Conservation (phyloP, 2,329 filamentous ascomycete genomes). For the Ophiocordyceps camponoti-saundersi region DNA sequence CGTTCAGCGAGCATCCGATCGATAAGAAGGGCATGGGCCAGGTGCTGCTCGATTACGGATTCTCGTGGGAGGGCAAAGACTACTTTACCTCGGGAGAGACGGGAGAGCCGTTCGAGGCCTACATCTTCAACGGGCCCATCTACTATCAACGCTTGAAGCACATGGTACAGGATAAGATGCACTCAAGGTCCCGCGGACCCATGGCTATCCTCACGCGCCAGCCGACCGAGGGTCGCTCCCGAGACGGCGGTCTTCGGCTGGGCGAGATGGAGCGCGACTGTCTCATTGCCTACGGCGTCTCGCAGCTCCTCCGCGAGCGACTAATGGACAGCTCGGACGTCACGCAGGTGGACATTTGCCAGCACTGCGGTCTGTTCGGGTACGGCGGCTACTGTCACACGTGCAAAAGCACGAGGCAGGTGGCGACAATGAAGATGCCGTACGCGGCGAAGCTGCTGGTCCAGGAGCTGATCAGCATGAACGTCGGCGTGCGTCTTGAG, state of each 20-base stretch:
- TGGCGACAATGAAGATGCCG: slow-evolving; percentile 89
- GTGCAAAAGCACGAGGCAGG: slow-evolving; percentile 68
- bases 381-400: slow-evolving; percentile 91
- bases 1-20: slow-evolving; percentile 69
- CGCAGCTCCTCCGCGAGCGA: slow-evolving; percentile 77
- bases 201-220: slow-evolving; percentile 85
- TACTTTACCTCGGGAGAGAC: slow-evolving; percentile 92
- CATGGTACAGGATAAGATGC: slow-evolving; percentile 99
- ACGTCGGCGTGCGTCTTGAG: slow-evolving; percentile 83
- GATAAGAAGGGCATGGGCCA: slow-evolving; percentile 87
- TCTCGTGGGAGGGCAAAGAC: slow-evolving; percentile 94
- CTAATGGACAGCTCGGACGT: slow-evolving; percentile 91
- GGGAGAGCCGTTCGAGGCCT: slow-evolving; percentile 81
- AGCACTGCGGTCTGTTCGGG: slow-evolving; percentile 85
- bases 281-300: slow-evolving; percentile 89
- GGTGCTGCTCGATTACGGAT: slow-evolving; percentile 72
- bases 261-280: slow-evolving; percentile 99
- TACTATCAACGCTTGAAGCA: slow-evolving; percentile 99
- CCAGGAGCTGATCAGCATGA: slow-evolving; percentile 96
- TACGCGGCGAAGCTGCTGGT: slow-evolving; percentile 94
- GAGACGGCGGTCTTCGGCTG: slow-evolving; percentile 79
- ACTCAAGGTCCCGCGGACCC: slow-evolving; percentile 79
- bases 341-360: slow-evolving; percentile 84
- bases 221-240: slow-evolving; percentile 85
- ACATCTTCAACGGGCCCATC: slow-evolving; percentile 97